Percentiles rank a stretch among this genome's conserved stretches.
Conservation (phyloP, 2,329 filamentous ascomycete species). For the Aureobasidium sp. region DNA sequence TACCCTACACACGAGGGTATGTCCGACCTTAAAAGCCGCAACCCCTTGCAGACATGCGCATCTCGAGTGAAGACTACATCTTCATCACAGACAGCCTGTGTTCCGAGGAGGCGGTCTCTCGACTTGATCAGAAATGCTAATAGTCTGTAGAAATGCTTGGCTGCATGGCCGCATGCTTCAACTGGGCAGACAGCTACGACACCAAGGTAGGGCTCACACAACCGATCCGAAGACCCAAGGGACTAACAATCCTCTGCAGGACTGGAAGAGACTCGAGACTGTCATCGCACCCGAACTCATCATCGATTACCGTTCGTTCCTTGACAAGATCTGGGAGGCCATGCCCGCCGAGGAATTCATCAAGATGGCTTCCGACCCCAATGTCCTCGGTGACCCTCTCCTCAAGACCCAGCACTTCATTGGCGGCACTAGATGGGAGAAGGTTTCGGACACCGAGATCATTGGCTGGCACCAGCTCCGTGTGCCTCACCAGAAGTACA, state of each 20-base stretch:
- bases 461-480: constrained; percentile 51
- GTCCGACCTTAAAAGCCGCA: background rate
- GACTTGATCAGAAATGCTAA: constrained; percentile 7
- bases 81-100: background rate
- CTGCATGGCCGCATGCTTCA: constrained; percentile 28
- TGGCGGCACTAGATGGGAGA: constrained; percentile 47
- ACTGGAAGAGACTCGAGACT: constrained; percentile 54
- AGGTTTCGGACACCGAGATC: constrained; percentile 43
- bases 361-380: constrained; percentile 44
- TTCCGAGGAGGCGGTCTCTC: background rate
- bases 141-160: constrained; percentile 30
- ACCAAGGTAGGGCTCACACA: constrained; percentile 40
- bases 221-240: background rate
- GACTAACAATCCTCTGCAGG: constrained; percentile 24
- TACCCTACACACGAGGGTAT: constrained; percentile 20
- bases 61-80: background rate
- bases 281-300: constrained; percentile 56
- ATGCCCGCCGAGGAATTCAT: constrained; percentile 51
- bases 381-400: constrained; percentile 48
- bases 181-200: constrained; percentile 62
- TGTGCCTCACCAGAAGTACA: constrained; percentile 52
- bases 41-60: background rate
- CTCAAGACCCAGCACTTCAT: constrained; percentile 54
- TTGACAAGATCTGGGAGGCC: constrained; percentile 49
- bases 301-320: constrained; percentile 61